Conservation (phyloP, 1,284 basidiomycete species). For the Amylostereum areolatum region DNA sequence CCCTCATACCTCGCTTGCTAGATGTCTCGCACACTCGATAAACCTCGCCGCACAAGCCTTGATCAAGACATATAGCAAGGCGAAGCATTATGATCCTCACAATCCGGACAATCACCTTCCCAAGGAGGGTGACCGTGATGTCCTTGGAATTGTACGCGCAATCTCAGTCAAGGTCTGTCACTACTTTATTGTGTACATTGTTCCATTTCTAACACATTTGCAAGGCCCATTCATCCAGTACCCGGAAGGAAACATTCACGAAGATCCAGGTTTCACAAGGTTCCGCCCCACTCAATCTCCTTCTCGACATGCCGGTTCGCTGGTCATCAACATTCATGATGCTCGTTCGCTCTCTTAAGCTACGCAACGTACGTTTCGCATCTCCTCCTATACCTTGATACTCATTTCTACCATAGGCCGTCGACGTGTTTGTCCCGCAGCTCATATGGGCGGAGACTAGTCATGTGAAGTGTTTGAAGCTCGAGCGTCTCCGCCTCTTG, state of each 20-base stretch:
- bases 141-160: conserved; percentile 22
- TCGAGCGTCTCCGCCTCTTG: conserved; percentile 21
- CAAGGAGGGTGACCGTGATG: conserved; percentile 14
- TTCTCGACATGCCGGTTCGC: conserved; percentile 33
- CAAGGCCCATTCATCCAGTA: no score
- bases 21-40: conserved; percentile 32
- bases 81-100: no score
- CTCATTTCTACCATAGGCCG: conserved; percentile 20
- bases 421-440: conserved; percentile 25
- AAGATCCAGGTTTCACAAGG: no score
- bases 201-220: conserved; percentile 8
- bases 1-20: no score
- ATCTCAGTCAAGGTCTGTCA: conserved; percentile 26
- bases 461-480: conserved; percentile 17
- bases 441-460: conserved; percentile 23
- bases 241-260: no score
- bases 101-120: conserved; percentile 11
- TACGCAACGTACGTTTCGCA: conserved; percentile 15
- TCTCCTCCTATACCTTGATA: no score
- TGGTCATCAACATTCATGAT: conserved; percentile 37
- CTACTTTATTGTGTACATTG: conserved; percentile 3
- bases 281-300: no score
- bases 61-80: conserved; percentile 23
- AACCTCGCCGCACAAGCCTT: conserved; percentile 31
- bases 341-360: conserved; percentile 22